Percentiles rank a stretch among this genome's conserved stretches.
phyloP scores from a whole-genome alignment of 345 rosid genomes.

The Citrus sinensis region DNA sequence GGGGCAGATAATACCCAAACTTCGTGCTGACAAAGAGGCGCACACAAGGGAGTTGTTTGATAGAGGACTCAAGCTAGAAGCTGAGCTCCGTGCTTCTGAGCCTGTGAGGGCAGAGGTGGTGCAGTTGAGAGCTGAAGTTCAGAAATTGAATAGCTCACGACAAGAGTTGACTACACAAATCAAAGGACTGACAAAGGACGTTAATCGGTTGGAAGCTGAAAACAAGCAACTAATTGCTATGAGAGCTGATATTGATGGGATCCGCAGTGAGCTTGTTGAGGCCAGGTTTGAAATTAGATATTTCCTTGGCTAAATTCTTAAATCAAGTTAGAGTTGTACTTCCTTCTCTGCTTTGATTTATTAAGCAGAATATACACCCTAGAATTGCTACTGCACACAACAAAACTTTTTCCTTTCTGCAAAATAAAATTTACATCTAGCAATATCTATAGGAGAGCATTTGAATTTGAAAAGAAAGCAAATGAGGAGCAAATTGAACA shows the following conservation, averaged over 20 bases:
- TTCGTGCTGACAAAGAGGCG: conserved; percentile 23
- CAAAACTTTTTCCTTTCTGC: neutral
- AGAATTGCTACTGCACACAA: neutral
- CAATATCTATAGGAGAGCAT: conserved; percentile 17
- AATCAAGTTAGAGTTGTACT: neutral
- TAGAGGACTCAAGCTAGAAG: conserved; percentile 32
- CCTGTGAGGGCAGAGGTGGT: conserved; percentile 25
- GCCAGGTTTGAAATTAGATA: conserved; percentile 25
- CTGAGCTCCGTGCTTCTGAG: conserved; percentile 21
- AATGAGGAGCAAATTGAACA: conserved; percentile 20
- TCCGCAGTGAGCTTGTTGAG: conserved; percentile 22
- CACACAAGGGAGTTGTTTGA: conserved; percentile 26
- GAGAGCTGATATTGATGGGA: conserved; percentile 19
- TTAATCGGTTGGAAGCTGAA: conserved; percentile 18
- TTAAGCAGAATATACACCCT: neutral
- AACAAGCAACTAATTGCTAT: conserved; percentile 17
- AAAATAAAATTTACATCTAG: neutral
- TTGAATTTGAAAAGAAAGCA: conserved; percentile 28
- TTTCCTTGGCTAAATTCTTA: neutral
- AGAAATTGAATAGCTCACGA: conserved; percentile 12
- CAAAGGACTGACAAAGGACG: conserved; percentile 17
- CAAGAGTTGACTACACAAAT: conserved; percentile 21
- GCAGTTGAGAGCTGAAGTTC: conserved; percentile 26
- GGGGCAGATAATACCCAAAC: conserved; percentile 15
- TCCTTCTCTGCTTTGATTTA: neutral